These are phyloP conservation scores for Aspergillus cavernicola DNA, from an alignment of 495 filamentous ascomycete genomes.

Conservation along the genomic window DNA sequence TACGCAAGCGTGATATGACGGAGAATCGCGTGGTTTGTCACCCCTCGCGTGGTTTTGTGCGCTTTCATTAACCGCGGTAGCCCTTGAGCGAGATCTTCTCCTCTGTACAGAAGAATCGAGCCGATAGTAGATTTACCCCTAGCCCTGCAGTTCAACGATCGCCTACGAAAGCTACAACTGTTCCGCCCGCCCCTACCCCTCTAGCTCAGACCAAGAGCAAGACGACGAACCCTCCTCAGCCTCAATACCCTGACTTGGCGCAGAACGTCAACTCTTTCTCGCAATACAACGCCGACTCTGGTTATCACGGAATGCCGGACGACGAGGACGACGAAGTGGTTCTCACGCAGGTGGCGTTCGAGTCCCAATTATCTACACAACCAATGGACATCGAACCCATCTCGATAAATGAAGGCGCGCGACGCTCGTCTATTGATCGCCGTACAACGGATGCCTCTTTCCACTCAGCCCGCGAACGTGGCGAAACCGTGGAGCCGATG, in stretches of 20 bases:
- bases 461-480: slow-evolving; percentile 62
- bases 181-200: slow-evolving; percentile 21
- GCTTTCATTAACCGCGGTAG: slow-evolving; percentile 42
- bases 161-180: slow-evolving; percentile 27
- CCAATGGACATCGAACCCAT: slow-evolving; percentile 37
- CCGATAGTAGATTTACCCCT: slow-evolving; percentile 32
- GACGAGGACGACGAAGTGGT: slow-evolving; percentile 40
- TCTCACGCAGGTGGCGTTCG: slow-evolving; percentile 29
- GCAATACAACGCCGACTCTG: slow-evolving; percentile 61
- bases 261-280: slow-evolving; percentile 40
- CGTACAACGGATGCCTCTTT: slow-evolving; percentile 59
- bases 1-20: slow-evolving; percentile 60
- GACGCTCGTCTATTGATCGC: slow-evolving; percentile 37
- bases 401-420: slow-evolving; percentile 21
- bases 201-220: slow-evolving; percentile 18
- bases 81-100: slow-evolving; percentile 81
- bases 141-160: slow-evolving; percentile 36
- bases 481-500: slow-evolving; percentile 35
- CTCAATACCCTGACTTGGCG: slow-evolving; percentile 32
- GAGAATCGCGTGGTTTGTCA: slow-evolving; percentile 65
- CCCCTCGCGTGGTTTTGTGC: neutral
- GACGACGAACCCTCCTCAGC: slow-evolving; percentile 20
- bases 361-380: slow-evolving; percentile 36
- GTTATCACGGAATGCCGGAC: slow-evolving; percentile 75
- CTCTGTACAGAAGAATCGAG: slow-evolving; percentile 44